Base-by-base conservation (phyloP, 768 basidiomycete genomes). In the Gautieria morchelliformis region DNA sequence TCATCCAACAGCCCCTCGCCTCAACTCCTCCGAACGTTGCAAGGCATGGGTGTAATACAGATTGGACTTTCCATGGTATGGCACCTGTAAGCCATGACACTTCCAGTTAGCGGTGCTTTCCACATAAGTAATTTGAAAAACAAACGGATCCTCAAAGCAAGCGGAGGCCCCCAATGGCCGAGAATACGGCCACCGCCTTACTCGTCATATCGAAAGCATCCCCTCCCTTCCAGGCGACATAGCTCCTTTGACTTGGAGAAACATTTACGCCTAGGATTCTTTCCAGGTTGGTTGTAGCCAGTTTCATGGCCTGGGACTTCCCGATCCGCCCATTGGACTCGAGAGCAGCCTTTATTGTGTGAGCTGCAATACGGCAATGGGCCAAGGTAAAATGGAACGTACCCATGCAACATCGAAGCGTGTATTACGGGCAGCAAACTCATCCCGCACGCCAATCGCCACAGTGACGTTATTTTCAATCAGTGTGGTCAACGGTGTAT, bases 371-470 rank as follows among this genome's bases (percentile, higher is more conserved):
- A 37, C 27, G 27, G 35, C 2, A 37, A 1, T 9, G 35, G 10
- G 35, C 10, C 35, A 37, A 9, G 14, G 35, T 17, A 44, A 44
- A 22, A 42, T 56, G 17, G 7, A 19, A 72, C 81, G 63, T 60
- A 85, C 88, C 92, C 93, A 94, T 41, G 81, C 87, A 33, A 82
- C 70, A 61, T 95, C 91, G 62, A 92, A 88, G 14, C 86, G 80
- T 8, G 86, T 76, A 65, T 86, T 90, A 22, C 88, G 80, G 7
- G 87, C 84, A 24, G 78, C 75, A 85, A 84, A 91, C 42, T 78
- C 78, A 59, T 83, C 81, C 47, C 76, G 69, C 46, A 84, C 74
- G 17, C 85, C 87, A 47, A 91, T 65, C 7, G 81, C 88, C 35
- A 90, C 83, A 7, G 80, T 81, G 15, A 96, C 88, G 27, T 83